Percentiles rank a stretch among this genome's conserved stretches.
These are phyloP conservation scores for Solanum virginianum DNA, from an alignment of 257 asterid species.

Conservation along the genomic window DNA sequence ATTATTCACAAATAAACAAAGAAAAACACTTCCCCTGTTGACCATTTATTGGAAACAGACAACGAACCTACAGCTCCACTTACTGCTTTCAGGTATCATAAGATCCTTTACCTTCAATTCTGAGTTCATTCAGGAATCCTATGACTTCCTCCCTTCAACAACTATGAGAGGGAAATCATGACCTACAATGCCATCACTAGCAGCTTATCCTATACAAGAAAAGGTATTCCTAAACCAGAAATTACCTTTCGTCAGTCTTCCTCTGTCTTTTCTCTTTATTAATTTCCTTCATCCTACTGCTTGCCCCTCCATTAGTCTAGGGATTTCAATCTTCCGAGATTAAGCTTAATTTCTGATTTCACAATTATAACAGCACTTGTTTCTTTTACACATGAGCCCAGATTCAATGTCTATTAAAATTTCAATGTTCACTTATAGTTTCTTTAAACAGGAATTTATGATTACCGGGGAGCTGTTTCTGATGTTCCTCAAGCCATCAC, in stretches of 20 bases:
- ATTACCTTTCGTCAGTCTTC: neutral
- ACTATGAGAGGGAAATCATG: neutral
- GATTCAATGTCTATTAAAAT: neutral
- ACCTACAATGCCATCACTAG: neutral
- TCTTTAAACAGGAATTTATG: neutral
- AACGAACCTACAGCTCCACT: neutral
- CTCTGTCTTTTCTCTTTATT: neutral
- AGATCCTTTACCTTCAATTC: neutral
- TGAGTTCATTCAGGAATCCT: neutral
- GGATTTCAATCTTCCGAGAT: neutral
- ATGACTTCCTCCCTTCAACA: neutral
- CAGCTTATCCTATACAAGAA: neutral
- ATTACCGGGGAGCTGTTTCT: neutral
- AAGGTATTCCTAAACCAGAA: neutral
- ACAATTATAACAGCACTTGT: neutral
- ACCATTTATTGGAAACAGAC: neutral
- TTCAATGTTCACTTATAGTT: neutral
- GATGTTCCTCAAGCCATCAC: neutral
- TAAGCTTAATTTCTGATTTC: neutral
- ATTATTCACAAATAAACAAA: neutral
- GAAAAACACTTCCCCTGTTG: neutral
- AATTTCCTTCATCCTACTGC: neutral
- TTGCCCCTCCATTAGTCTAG: neutral
- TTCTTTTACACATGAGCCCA: neutral
- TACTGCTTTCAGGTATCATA: neutral